Evolutionary conservation across 2,329 filamentous ascomycete genomes (phyloP), one percentile per base, ranked within the genome.

Genomic region (Nigrospora osmanthi): DNA sequence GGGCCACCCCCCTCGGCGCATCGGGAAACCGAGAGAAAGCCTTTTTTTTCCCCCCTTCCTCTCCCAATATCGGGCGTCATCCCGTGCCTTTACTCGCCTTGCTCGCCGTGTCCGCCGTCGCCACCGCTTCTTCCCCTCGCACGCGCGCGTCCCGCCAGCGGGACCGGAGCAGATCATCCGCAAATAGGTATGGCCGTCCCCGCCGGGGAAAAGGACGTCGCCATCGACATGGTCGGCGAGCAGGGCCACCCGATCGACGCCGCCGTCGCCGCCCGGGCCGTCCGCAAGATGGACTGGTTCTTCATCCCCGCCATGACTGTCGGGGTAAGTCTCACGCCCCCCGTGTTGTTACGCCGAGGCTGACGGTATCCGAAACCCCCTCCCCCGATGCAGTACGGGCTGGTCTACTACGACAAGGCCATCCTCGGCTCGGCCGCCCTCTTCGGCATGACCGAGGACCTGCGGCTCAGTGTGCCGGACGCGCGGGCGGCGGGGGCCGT

Each of bases 371-470:
- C 9, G 10, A n/a, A 38, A n/a, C n/a, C n/a, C n/a, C n/a, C n/a
- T n/a, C n/a, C n/a, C 23, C 5, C 14, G 15, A 15, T 19, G 47
- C 76, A 76, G 3, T 80, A 85, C 61, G 81, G 81, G 3, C 66
- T 86, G 32, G 81, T 85, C 0, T 85, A 85, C 61, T 85, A 84
- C 57, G 82, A 86, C 59, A 86, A 85, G 60, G 85, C 85, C 9
- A 89, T 89, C 49, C 70, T 89, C 3, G 85, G 85, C 15, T 80
- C 78, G 19, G 85, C 85, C 0, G 80, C 75, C 1, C 74, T 89
- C 12, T 88, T 89, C 58, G 85, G 85, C 51, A 87, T 89, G 84
- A 87, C 83, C 0, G 66, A 68, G 3, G 84, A 89, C 56, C 72
- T 89, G 4, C 50, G 67, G 2, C 74, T 89, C 36, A 71, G 71